Evolutionary conservation across 2,329 filamentous ascomycete species (phyloP), one percentile per base, ranked within the genome.

Genomic region (Neofusicoccum cordaticola): DNA sequence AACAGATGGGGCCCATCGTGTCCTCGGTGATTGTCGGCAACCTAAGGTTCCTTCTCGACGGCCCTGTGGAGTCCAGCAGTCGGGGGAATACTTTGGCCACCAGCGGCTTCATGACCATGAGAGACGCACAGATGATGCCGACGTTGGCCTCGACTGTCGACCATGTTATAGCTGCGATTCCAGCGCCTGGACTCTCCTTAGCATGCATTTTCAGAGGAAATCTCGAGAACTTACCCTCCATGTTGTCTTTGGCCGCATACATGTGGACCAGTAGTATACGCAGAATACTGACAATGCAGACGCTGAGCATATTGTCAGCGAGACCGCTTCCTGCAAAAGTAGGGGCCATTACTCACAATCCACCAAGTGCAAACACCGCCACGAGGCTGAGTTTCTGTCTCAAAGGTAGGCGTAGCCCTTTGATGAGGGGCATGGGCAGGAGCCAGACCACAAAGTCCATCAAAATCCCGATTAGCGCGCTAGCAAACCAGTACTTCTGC

Each of bases 91-190:
- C 81, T 13, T 53, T 60, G n/a, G 13, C 53, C 7, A 65, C 7
- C 44, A 65, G 31, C 4, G 93, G 92, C 73, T 96, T 96, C 63
- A 96, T 80, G 0, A 89, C 92, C 7, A 92, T 92, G 31, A 96
- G 89, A 69, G 91, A 96, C 44, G 90, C 92, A 72, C 91, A 94
- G 60, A 91, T 88, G 69, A 96, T 91, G 15, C 91, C 92, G 2
- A 94, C 83, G 68, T 95, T 93, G 70, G 95, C 91, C 75, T 96
- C 92, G 63, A 96, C 86, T 11, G 89, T 47, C 15, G 63, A 65
- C 63, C 63, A 63, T 4, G 45, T 22, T 37, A 63, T 65, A 3
- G 56, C 53, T 1, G 63, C 27, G 22, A 61, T 35, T 9, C 63
- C 63, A 4, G 53, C 47, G 4, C 48, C 62, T 64, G 34, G 19